Evolutionary conservation across 805 yeast genomes (phyloP).

Genomic region (Debaryomyces hansenii): DNA sequence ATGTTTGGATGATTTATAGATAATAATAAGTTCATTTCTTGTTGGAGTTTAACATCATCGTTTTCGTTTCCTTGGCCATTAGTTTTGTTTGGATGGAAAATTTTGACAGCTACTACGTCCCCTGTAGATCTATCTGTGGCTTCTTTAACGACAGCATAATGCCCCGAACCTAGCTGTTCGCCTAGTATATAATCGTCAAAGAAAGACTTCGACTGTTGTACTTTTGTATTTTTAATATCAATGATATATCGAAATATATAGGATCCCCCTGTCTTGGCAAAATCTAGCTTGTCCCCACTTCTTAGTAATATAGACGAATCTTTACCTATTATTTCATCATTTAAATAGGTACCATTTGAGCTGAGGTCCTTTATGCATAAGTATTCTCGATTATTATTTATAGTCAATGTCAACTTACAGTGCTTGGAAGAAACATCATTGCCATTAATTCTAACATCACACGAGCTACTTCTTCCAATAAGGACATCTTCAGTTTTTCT

Average conservation of each 20-base stretch:
- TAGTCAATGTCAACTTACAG: conserved; percentile 50
- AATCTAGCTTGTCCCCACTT: conserved; percentile 62
- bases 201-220: conserved; percentile 38
- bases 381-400: conserved; percentile 31
- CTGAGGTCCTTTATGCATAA: conserved; percentile 55
- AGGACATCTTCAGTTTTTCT: conserved; percentile 19
- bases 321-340: conserved; percentile 53
- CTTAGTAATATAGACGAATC: conserved; percentile 50
- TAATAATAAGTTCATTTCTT: conserved; percentile 66
- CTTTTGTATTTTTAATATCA: conserved; percentile 20
- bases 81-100: conserved; percentile 57
- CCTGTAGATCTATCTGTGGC: conserved; percentile 61
- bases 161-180: conserved; percentile 69
- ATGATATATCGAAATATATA: conserved; percentile 48
- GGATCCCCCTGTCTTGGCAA: conserved; percentile 53
- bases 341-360: conserved; percentile 68
- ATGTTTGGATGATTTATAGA: conserved; percentile 70
- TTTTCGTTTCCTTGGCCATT: conserved; percentile 11
- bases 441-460: conserved; percentile 56
- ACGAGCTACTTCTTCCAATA: conserved; percentile 59
- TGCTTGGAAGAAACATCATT: conserved; percentile 67
- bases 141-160: conserved; percentile 78
- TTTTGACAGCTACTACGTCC: conserved; percentile 67
- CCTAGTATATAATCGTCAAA: conserved; percentile 60
- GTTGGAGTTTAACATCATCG: conserved; percentile 50